Base-by-base conservation (phyloP, 495 filamentous ascomycete species). In the Acidomyces sp. region DNA sequence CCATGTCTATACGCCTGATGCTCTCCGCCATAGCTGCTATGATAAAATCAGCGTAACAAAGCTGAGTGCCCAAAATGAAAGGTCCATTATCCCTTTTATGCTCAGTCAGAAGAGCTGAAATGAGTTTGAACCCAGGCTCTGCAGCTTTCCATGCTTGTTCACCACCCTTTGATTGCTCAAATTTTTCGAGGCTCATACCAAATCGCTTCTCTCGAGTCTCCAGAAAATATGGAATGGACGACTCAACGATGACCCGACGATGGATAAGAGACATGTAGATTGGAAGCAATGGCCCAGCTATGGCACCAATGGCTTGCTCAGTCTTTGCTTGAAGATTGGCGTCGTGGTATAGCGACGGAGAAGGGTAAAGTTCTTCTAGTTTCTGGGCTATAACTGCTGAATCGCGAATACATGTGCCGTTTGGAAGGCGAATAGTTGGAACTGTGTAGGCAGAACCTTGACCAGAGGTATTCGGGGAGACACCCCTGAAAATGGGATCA, bases 341-440 rank as follows among this genome's bases (percentile, higher is more conserved):
- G 54, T 73, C 64, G 5, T 77, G 51, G 38, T 62, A 63, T 2
- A 77, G 38, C 0, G 65, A 55, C 0, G 74, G 74, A 3, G 57
- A 46, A 0, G 75, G 74, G 45, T 77, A 59, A 4, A 49, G 49
- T 34, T 57, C 55, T 45, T 78, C 72, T 29, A 80, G 59, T 19
- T 52, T 55, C 2, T 48, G 19, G 10, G 64, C 67, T 43, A 80
- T 79, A n/a, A 50, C 49, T 29, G 49, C 51, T 11, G 65, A 69
- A 44, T 78, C 74, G 67, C 70, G 78, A 5, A 74, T 23, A 44
- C 67, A 72, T n/a, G 56, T 64, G 13, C 61, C 69, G 34, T 68
- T 64, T 11, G 68, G 62, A 30, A 71, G 50, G 30, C 49, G 56
- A 45, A 78, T 55, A 24, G 70, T 54, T 1, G 76, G 76, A 46